Evolutionary conservation across 2,329 filamentous ascomycete species (phyloP).

Genomic region (Fusarium nygamai): DNA sequence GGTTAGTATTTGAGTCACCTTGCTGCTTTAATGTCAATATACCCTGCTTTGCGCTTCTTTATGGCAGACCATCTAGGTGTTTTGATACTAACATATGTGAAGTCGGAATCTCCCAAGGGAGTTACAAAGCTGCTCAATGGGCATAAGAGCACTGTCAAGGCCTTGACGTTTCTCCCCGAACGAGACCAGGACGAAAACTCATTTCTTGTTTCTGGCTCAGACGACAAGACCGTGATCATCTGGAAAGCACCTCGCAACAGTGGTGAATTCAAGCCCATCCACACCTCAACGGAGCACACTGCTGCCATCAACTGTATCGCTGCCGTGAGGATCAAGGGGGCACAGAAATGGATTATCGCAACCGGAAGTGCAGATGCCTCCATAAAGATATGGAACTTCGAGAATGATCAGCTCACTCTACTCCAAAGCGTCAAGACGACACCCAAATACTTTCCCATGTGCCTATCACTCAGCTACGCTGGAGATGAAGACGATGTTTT

Average conservation of each 20-base stretch:
- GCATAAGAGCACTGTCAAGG: conserved; percentile 84
- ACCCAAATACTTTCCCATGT: conserved; percentile 84
- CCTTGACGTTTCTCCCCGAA: conserved; percentile 77
- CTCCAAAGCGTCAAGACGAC: conserved; percentile 76
- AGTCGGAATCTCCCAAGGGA: conserved; percentile 60
- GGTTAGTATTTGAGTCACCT: conserved; percentile 60
- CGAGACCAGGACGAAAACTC: conserved; percentile 56
- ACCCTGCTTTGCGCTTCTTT: neutral
- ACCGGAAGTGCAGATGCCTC: conserved; percentile 86
- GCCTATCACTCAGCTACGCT: conserved; percentile 74
- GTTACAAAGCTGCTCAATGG: conserved; percentile 75
- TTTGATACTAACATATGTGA: conserved; percentile 13
- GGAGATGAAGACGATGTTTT: conserved; percentile 62
- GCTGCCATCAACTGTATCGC: conserved; percentile 78
- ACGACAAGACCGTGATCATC: conserved; percentile 79
- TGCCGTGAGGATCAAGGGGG: conserved; percentile 48
- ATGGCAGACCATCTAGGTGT: neutral
- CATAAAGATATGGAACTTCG: conserved; percentile 74
- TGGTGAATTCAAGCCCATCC: conserved; percentile 53
- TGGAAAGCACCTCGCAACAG: conserved; percentile 63
- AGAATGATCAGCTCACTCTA: conserved; percentile 59
- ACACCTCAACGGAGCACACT: conserved; percentile 71
- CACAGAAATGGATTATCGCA: conserved; percentile 64
- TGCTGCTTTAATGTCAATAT: conserved; percentile 17
- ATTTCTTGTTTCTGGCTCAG: conserved; percentile 80